Base-by-base conservation (phyloP, 2,329 filamentous ascomycete species). In the Ascomycota sp. region DNA sequence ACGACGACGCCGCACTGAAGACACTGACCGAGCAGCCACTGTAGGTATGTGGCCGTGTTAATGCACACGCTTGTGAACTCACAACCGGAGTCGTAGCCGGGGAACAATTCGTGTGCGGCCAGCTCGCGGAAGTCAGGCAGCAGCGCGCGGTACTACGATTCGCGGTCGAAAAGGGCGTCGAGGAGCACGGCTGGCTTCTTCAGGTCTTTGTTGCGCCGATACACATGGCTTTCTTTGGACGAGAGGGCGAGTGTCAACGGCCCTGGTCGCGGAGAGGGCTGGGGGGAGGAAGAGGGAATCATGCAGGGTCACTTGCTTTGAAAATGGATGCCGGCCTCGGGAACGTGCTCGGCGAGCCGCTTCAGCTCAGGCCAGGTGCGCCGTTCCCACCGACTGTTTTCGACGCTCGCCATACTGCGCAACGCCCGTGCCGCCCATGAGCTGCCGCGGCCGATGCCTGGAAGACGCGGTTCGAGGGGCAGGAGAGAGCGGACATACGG, bases 51-150 rank as follows among this genome's bases (percentile, higher is more conserved):
- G 25, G 78, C 70, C 0, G 80, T 80, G 55, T 95, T 94, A 49
- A 94, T 86, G 54, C 85, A 94, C 25, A 93, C 74, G 1, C 79
- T 86, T 7, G 69, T 81, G 50, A 89, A 93, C 32, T 65, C 60
- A 30, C 69, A 78, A 17, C 72, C 83, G 8, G 75, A 76, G 35
- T 82, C 74, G 31, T 75, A 66, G 12, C 67, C 78, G 0, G 56
- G 41, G 0, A 69, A 66, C 2, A 92, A 55, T 39, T 76, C 61
- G 8, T 56, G 50, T 22, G 61, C 48, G 4, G 62, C 45, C 4
- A 86, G 51, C 33, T 70, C 55, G 35, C 68, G 65, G 51, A 73
- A 86, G 52, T 86, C 71, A 9, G 75, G 72, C 28, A 77, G 65
- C 6, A 81, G 51, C 32, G 74, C 58, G 44, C 69, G 72, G 52